A percentile compares a stretch with the other conserved stretches of the same genome.
These are phyloP conservation scores for Gossypium australe DNA, from an alignment of 345 rosid species.

Conservation along the genomic window DNA sequence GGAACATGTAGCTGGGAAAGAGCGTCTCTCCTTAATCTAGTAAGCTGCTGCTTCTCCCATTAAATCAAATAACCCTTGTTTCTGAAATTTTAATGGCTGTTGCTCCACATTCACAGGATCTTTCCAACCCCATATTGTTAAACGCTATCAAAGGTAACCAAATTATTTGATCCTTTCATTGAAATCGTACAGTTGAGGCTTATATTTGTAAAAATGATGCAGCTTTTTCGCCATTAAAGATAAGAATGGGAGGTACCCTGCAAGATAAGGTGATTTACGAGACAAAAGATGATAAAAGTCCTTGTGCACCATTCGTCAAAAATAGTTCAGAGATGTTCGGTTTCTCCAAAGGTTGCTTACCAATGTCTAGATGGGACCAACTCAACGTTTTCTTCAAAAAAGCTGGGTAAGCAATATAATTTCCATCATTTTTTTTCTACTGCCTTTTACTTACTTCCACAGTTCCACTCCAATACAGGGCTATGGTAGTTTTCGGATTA, in stretches of 20 bases:
- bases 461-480: not conserved
- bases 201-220: slow-evolving; percentile 2
- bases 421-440: not conserved
- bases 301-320: slow-evolving; percentile 33
- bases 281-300: slow-evolving; percentile 29
- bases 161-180: not conserved
- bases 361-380: not conserved
- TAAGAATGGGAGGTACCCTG: slow-evolving; percentile 62
- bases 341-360: slow-evolving; percentile 27
- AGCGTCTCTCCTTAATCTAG: slow-evolving; percentile 91
- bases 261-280: slow-evolving; percentile 59
- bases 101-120: slow-evolving; percentile 40
- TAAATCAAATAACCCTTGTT: not conserved
- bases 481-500: not conserved
- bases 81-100: slow-evolving; percentile 5
- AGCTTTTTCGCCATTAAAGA: slow-evolving; percentile 72
- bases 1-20: slow-evolving; percentile 85
- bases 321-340: slow-evolving; percentile 41
- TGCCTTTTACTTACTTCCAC: not conserved
- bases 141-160: slow-evolving; percentile 53
- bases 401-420: not conserved
- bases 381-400: slow-evolving; percentile 2
- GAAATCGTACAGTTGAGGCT: not conserved
- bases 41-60: slow-evolving; percentile 10
- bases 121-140: slow-evolving; percentile 35